Evolutionary conservation across 2,329 filamentous ascomycete species (phyloP), one percentile per base, ranked within the genome.

Genomic region (Penicillium sp.): DNA sequence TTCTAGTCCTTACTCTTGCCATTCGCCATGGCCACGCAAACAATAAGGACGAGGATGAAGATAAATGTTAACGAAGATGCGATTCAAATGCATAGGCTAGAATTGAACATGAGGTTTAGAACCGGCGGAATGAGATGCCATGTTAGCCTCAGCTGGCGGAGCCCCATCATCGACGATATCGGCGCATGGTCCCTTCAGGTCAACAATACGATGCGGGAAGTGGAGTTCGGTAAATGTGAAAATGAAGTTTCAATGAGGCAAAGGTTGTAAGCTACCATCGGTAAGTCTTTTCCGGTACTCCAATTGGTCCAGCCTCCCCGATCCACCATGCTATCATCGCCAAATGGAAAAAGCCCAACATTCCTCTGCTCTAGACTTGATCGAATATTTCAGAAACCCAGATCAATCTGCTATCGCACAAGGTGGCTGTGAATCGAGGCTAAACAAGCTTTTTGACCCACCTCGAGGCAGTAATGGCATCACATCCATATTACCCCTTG

Each of bases 401-500:
- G 18, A 45, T 45, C 14, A 6, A 31, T 11, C 20, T 14, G 42
- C 16, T 7, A 28, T 33, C 30, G 8, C 30, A 28, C 11, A n/a
- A 11, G 33, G 8, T 13, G 30, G 14, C 31, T 35, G 31, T 35
- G 31, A 18, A 18, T 35, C n/a, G 31, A 8, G 31, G 31, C 31
- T n/a, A 44, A 46, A 53, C 49, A 52, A 53, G 46, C 46, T 53
- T 53, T 55, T 39, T 28, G 30, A 28, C 27, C 27, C 30, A 27
- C 10, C 30, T 27, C 16, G n/a, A 44, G 10, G 18, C 16, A 38
- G 5, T 5, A 36, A 38, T 38, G 35, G 35, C 35, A 35, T 20
- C 66, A 27, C 86, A 91, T 67, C 87, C 87, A 0, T 92, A 89
- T 74, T 90, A 87, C 64, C 89, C 89, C 5, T 65, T 85, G 20